Evolutionary conservation across 1,284 basidiomycete genomes (phyloP).

Genomic region (Ganoderma multipileum): DNA sequence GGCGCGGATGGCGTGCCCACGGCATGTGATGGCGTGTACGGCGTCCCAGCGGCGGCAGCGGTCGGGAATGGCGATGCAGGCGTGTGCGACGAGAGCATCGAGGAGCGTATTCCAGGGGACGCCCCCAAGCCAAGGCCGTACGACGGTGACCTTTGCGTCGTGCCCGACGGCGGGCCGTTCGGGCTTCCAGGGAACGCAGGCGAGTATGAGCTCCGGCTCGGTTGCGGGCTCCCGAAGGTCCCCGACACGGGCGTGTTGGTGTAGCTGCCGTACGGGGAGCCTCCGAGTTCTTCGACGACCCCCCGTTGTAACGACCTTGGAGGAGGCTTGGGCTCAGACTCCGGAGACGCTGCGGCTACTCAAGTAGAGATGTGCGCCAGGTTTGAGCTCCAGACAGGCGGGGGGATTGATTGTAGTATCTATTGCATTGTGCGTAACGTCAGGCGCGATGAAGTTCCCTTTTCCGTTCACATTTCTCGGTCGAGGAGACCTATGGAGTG

Average conservation of each 20-base stretch:
- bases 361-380: neutral
- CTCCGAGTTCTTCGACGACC: slow-evolving; percentile 53
- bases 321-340: no score
- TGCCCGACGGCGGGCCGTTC: slow-evolving; percentile 38
- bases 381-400: neutral
- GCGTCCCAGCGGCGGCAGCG: slow-evolving; percentile 36
- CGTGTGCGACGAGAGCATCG: slow-evolving; percentile 20
- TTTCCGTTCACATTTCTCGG: neutral
- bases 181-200: slow-evolving; percentile 30
- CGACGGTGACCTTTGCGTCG: slow-evolving; percentile 31
- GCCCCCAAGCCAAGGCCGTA: slow-evolving; percentile 45
- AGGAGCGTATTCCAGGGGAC: slow-evolving; percentile 23
- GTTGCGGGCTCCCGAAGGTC: slow-evolving; percentile 42
- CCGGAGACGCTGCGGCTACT: no score
- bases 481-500: neutral
- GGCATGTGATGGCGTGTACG: slow-evolving; percentile 28
- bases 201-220: slow-evolving; percentile 35
- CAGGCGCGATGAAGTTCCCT: neutral
- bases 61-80: slow-evolving; percentile 31
- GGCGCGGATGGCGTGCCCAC: slow-evolving; percentile 30
- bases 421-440: slow-evolving; percentile 3
- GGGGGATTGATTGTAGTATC: neutral
- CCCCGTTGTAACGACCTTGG: no score
- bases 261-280: slow-evolving; percentile 46
- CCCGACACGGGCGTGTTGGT: slow-evolving; percentile 46